Percentiles rank a stretch among this genome's conserved stretches.
These are phyloP conservation scores for Aspergillus sp. DNA, from an alignment of 2,329 filamentous ascomycete species.

Conservation along the genomic window DNA sequence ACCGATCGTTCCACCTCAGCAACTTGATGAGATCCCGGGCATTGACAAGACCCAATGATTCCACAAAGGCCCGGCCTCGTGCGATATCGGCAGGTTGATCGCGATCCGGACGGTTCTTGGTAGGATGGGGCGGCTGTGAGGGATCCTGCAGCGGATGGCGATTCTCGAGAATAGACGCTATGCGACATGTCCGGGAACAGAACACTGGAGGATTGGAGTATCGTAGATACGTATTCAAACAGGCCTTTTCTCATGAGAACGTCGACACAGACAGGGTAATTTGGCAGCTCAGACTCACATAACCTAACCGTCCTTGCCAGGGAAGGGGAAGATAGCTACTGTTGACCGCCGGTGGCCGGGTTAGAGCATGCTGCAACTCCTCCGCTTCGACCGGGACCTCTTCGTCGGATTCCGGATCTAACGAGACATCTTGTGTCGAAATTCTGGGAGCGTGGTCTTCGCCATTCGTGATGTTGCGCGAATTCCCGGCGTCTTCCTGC, in stretches of 20 bases:
- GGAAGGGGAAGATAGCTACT: conserved; percentile 76
- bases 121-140: conserved; percentile 66
- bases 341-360: conserved; percentile 67
- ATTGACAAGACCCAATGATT: conserved; percentile 72
- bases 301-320: conserved; percentile 83
- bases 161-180: conserved; percentile 82
- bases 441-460: neutral
- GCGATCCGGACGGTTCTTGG: conserved; percentile 78
- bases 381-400: conserved; percentile 46
- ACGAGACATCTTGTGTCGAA: conserved; percentile 10
- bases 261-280: neutral
- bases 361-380: conserved; percentile 51
- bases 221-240: conserved; percentile 84
- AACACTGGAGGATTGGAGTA: conserved; percentile 76
- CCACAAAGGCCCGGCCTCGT: conserved; percentile 63
- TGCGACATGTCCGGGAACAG: conserved; percentile 82
- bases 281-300: conserved; percentile 51
- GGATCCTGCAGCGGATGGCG: conserved; percentile 72
- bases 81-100: conserved; percentile 57
- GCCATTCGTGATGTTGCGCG: too few relatives aligned
- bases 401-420: conserved; percentile 49
- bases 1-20: conserved; percentile 84
- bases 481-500: neutral
- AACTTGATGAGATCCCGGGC: conserved; percentile 76
- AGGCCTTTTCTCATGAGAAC: conserved; percentile 50